A percentile compares a stretch with the other conserved stretches of the same genome.
Conservation (phyloP, 169 alveolate species). For the Plasmodium gonderi region DNA sequence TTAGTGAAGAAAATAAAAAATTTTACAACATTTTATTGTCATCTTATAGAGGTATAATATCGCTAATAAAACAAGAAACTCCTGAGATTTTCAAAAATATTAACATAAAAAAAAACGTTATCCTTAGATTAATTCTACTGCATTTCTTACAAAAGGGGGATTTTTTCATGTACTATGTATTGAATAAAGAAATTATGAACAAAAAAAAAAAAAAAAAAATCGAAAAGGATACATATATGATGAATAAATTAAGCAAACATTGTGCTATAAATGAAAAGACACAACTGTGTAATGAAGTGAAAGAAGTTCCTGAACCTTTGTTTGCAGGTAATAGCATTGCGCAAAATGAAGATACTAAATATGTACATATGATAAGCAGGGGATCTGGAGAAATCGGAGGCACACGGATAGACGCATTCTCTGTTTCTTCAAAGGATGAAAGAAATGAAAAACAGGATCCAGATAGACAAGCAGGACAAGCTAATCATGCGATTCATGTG, state of each 20-base stretch:
- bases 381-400: too few relatives aligned
- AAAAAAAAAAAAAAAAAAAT: slow-evolving; percentile 16
- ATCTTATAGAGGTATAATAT: slow-evolving; percentile 60
- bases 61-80: slow-evolving; percentile 48
- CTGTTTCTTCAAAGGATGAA: neutral
- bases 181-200: slow-evolving; percentile 49
- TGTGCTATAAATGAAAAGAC: neutral
- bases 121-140: slow-evolving; percentile 58
- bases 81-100: slow-evolving; percentile 55
- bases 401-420: neutral
- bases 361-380: too few relatives aligned
- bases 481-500: too few relatives aligned
- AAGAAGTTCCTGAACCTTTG: neutral
- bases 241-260: neutral
- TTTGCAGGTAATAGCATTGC: neutral
- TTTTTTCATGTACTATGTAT: slow-evolving; percentile 55
- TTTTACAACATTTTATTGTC: slow-evolving; percentile 27
- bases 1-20: slow-evolving; percentile 50
- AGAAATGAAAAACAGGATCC: neutral
- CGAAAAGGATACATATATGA: neutral
- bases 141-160: slow-evolving; percentile 74
- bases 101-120: slow-evolving; percentile 24
- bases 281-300: neutral
- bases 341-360: too few relatives aligned
- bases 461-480: neutral